Percentiles rank a stretch among this genome's conserved stretches.
Evolutionary conservation across 495 filamentous ascomycete species (phyloP).

Genomic region (Achaetomiella virescens): DNA sequence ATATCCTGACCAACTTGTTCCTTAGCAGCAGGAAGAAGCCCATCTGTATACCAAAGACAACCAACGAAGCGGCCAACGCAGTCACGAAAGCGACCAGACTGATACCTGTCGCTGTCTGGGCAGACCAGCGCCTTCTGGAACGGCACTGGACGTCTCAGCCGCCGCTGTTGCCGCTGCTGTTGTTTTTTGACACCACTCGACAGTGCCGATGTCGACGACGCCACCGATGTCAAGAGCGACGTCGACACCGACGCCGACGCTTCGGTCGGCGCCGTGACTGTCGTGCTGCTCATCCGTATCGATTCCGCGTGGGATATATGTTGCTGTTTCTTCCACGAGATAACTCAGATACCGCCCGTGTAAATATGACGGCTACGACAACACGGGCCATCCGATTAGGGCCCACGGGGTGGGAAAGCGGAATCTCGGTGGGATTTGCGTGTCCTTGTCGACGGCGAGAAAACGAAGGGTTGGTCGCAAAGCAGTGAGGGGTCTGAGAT

Average conservation of each 20-base stretch:
- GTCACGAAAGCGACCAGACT: conserved; percentile 64
- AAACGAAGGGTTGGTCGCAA: neutral
- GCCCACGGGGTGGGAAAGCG: neutral
- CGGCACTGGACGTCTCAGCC: neutral
- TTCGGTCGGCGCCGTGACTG: conserved; percentile 1
- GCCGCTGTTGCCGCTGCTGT: neutral
- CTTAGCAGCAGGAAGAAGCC: conserved; percentile 71
- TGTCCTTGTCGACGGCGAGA: neutral
- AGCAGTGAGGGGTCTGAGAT: neutral
- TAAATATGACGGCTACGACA: neutral
- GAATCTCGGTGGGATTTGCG: neutral
- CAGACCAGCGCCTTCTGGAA: conserved; percentile 15
- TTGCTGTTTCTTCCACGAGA: neutral
- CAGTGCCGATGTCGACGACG: neutral
- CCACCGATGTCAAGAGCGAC: neutral
- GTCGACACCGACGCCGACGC: conserved; percentile 6
- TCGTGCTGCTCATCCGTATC: conserved; percentile 3
- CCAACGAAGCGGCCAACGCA: conserved; percentile 62
- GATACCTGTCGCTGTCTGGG: conserved; percentile 44
- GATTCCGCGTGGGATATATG: neutral
- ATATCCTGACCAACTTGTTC: conserved; percentile 74
- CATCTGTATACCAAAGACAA: conserved; percentile 73
- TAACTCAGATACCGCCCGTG: neutral
- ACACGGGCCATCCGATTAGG: conserved; percentile 1
- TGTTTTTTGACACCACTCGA: neutral